phyloP scores from a whole-genome alignment of 257 asterid genomes.

The Cynanchum wilfordii region DNA sequence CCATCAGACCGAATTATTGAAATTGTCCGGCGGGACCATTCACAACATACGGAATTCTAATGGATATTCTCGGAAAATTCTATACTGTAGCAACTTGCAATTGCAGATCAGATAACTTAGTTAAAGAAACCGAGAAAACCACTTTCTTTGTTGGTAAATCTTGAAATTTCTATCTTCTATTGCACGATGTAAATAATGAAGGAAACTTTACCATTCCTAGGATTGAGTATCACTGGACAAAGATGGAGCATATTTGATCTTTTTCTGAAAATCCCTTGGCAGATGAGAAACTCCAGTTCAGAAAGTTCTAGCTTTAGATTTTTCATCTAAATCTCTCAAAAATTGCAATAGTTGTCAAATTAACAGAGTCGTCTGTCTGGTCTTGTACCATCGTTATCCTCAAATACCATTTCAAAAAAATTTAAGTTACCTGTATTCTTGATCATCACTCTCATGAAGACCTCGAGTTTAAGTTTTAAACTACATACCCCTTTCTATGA shows the following conservation, averaged over 20 bases:
- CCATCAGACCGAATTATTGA: background rate
- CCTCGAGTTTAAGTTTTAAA: background rate
- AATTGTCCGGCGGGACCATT: background rate
- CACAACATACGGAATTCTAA: background rate
- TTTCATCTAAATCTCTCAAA: too few species aligned
- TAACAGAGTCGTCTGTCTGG: background rate
- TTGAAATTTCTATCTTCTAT: too few species aligned
- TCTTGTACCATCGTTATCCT: background rate
- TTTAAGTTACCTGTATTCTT: background rate
- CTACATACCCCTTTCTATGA: constrained; percentile 23
- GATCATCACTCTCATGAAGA: background rate
- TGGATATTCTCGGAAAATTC: background rate
- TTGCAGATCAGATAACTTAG: background rate
- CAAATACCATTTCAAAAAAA: background rate
- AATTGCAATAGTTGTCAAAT: background rate
- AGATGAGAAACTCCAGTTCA: background rate
- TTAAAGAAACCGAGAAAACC: background rate
- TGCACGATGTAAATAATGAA: too few species aligned
- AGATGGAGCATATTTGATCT: background rate
- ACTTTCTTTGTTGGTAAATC: too few species aligned
- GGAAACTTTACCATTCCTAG: too few species aligned
- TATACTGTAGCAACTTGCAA: too few species aligned
- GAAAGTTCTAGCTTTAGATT: background rate
- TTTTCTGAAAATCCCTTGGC: background rate
- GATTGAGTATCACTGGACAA: background rate